Base-by-base conservation (phyloP, 495 filamentous ascomycete genomes). In the Mycothermus thermophilus region DNA sequence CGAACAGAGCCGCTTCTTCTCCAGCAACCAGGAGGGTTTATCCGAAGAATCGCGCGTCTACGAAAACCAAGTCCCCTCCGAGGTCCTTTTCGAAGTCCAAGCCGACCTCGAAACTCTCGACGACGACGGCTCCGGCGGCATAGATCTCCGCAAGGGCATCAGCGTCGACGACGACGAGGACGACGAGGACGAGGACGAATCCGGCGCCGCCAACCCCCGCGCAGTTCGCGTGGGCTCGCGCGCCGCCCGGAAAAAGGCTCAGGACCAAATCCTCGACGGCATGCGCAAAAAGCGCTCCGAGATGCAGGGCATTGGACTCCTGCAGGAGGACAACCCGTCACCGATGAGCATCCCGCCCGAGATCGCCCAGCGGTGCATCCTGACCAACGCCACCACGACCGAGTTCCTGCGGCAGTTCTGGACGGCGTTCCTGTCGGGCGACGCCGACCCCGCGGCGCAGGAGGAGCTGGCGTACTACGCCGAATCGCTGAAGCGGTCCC, bases 371-470 rank as follows among this genome's bases (percentile, higher is more conserved):
- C 72, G 76, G 3, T 68, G 93, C 25, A 74, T 70, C 17, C 69
- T 93, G 15, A 93, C 86, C 12, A 85, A 96, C 51, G 84, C 86
- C 26, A 95, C 90, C 0, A 84, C 85, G 1, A 80, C 77, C 6
- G 92, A 96, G 43, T 96, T 96, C 48, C 61, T 97, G n/a, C 78
- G 82, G 42, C 87, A 96, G 51, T 97, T 95, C 64, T 96, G 87
- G 87, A 63, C 72, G 23, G 73, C 82, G 3, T 95, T 90, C 47
- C 62, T 88, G 6, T 93, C 86, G 0, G 84, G 83, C 2, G 80
- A 90, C 51, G 61, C 80, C 20, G 34, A 38, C 27, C 9, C 43
- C 6, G 73, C 77, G 27, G 75, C 80, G n/a, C 76, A 80, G 0
- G 60, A 62, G 15, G 86, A 94, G 50, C 65, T 92, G 1, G 68